Conservation (phyloP, 192 early-diverging fungal species). For the Linnemannia elongata region DNA sequence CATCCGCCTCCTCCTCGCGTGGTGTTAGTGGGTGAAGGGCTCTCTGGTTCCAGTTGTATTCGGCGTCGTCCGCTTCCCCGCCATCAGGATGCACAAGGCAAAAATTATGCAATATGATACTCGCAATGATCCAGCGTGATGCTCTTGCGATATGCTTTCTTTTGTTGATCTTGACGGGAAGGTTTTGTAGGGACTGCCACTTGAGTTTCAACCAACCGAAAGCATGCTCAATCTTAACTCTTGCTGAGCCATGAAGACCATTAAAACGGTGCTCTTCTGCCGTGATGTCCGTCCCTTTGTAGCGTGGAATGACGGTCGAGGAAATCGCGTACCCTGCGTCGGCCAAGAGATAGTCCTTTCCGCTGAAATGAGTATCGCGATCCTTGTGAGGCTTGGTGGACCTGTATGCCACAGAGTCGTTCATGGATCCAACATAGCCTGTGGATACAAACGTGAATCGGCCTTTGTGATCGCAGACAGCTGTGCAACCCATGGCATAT, state of each 20-base stretch:
- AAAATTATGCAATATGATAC: neutral
- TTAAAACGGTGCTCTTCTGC: neutral
- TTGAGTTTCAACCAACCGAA: slow-evolving; percentile 1
- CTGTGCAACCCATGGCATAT: slow-evolving; percentile 23
- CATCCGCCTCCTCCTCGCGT: neutral
- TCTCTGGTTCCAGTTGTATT: neutral
- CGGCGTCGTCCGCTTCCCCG: neutral
- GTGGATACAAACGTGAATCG: slow-evolving; percentile 9
- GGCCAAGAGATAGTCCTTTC: slow-evolving; percentile 1
- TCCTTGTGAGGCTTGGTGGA: neutral
- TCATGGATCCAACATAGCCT: slow-evolving; percentile 12
- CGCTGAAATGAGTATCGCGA: neutral
- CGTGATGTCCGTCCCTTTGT: neutral
- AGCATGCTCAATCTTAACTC: slow-evolving; percentile 13
- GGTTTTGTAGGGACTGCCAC: slow-evolving; percentile 12
- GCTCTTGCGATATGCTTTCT: neutral
- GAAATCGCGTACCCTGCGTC: slow-evolving; percentile 14
- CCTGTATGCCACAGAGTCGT: slow-evolving; percentile 10
- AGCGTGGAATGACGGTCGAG: neutral
- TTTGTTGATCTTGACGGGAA: slow-evolving; percentile 8
- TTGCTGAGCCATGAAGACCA: neutral
- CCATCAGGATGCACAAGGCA: neutral
- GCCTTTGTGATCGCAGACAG: slow-evolving; percentile 23
- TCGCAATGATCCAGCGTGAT: neutral
- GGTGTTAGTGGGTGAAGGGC: neutral